Percentiles rank a stretch among this genome's conserved stretches.
Evolutionary conservation across 805 yeast species (phyloP).

Genomic region (Kuraishia capsulata): DNA sequence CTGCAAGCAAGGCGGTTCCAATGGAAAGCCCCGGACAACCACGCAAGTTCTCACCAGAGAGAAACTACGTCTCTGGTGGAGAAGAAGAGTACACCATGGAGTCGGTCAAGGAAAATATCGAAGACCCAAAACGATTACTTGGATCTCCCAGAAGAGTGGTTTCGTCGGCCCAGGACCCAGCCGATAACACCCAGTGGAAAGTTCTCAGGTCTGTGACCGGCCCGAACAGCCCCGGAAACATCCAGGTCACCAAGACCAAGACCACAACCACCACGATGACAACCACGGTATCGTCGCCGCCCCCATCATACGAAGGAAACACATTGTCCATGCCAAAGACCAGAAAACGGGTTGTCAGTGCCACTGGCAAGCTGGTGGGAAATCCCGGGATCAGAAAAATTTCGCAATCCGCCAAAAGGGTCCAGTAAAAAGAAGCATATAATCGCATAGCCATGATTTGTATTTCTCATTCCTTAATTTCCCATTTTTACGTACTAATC

Average conservation of each 20-base stretch:
- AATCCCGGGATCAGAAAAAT: slow-evolving; percentile 25
- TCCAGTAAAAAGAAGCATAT: slow-evolving; percentile 3
- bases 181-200: slow-evolving; percentile 1
- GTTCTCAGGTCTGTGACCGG: slow-evolving; percentile 3
- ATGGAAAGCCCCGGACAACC: slow-evolving; percentile 96
- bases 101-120: neutral
- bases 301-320: slow-evolving; percentile 1
- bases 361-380: slow-evolving; percentile 16
- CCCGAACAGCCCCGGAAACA: slow-evolving; percentile 2
- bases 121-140: neutral
- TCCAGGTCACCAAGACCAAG: slow-evolving; percentile 1
- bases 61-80: neutral
- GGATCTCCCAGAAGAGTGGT: slow-evolving; percentile 1
- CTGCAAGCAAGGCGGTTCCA: slow-evolving; percentile 70
- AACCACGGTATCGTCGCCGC: slow-evolving; percentile 3
- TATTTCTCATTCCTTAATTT: too few species aligned
- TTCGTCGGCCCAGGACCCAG: neutral
- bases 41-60: slow-evolving; percentile 45
- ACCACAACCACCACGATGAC: slow-evolving; percentile 3
- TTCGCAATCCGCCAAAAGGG: slow-evolving; percentile 17
- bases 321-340: neutral
- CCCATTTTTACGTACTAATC: neutral
- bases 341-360: neutral
- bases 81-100: neutral
- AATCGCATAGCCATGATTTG: too few species aligned